These are phyloP conservation scores for Brassica balearica DNA, from an alignment of 441 rosid species.

Conservation along the genomic window DNA sequence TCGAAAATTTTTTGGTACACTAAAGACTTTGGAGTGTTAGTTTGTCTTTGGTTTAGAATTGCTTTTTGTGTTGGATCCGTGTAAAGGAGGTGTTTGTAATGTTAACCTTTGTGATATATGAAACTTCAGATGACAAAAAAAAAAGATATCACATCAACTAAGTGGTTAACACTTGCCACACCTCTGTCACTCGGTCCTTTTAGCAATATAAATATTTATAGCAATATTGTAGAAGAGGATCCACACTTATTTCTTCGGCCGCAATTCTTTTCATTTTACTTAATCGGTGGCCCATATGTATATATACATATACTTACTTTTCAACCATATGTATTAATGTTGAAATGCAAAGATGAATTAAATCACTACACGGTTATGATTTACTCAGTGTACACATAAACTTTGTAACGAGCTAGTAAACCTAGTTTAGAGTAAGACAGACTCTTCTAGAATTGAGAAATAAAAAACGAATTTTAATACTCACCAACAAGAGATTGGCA, in stretches of 20 bases:
- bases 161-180: background rate
- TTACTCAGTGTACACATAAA: background rate
- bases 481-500: background rate
- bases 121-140: too few relatives aligned
- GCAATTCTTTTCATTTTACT: constrained; percentile 25
- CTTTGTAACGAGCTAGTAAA: background rate
- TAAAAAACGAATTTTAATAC: background rate
- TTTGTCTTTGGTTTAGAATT: too few relatives aligned
- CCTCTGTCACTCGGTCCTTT: too few relatives aligned
- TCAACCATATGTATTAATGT: background rate
- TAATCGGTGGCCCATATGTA: constrained; percentile 25
- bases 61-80: too few relatives aligned
- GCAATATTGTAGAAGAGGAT: background rate
- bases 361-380: background rate
- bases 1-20: too few relatives aligned
- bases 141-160: background rate
- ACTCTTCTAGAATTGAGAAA: background rate
- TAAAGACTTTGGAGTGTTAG: too few relatives aligned
- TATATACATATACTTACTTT: background rate
- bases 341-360: background rate
- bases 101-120: too few relatives aligned
- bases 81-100: too few relatives aligned
- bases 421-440: background rate
- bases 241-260: background rate
- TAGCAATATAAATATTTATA: too few relatives aligned